These are phyloP conservation scores for Biscogniauxia sp. DNA, from an alignment of 2,329 filamentous ascomycete species.

Conservation along the genomic window DNA sequence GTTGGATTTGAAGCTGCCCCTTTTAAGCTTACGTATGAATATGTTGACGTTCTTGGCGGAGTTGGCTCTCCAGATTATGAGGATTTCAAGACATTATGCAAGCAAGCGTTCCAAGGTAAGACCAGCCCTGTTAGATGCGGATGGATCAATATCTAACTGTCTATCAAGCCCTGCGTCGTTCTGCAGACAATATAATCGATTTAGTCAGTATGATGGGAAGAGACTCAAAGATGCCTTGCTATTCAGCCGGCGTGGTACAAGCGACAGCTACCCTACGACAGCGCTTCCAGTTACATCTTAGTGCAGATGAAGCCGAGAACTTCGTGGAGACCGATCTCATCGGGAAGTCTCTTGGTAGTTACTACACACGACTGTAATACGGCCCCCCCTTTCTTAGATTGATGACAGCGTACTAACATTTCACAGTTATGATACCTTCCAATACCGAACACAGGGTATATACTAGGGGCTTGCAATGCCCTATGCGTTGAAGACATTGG, in stretches of 20 bases:
- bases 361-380: constrained; percentile 77
- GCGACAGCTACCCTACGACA: constrained; percentile 68
- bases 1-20: constrained; percentile 85
- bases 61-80: constrained; percentile 67
- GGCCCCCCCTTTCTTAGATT: constrained; percentile 1
- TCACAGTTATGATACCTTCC: constrained; percentile 75
- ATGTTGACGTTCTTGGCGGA: constrained; percentile 79
- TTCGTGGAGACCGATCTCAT: constrained; percentile 80
- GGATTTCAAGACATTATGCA: constrained; percentile 76
- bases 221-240: constrained; percentile 83
- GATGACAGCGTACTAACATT: constrained; percentile 11
- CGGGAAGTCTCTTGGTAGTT: constrained; percentile 78
- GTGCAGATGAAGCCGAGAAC: constrained; percentile 74
- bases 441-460: constrained; percentile 85
- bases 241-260: constrained; percentile 68
- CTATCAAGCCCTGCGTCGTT: constrained; percentile 67
- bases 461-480: constrained; percentile 52
- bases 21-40: constrained; percentile 83
- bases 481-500: constrained; percentile 11
- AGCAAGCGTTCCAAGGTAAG: constrained; percentile 77
- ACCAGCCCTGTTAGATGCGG: background rate
- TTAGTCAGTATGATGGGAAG: constrained; percentile 81
- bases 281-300: constrained; percentile 78
- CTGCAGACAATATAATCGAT: constrained; percentile 78
- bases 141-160: background rate